A percentile compares a stretch with the other conserved stretches of the same genome.
Evolutionary conservation across 768 basidiomycete genomes (phyloP).

Genomic region (Xerocomellus dryophilus): DNA sequence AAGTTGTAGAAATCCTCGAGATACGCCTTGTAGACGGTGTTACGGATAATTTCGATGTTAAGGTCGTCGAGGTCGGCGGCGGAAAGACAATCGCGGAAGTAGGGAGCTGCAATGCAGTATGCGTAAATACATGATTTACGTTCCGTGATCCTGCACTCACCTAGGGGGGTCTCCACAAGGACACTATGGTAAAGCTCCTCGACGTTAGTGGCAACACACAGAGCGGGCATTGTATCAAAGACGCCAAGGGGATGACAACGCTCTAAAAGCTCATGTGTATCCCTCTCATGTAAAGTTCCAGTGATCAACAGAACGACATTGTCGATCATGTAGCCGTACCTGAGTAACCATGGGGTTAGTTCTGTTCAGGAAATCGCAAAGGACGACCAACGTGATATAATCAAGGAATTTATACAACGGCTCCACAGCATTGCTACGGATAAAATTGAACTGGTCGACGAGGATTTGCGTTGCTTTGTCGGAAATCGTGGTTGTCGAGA

Average conservation of each 20-base stretch:
- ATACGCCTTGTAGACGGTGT: conserved; percentile 98
- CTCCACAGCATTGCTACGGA: conserved; percentile 86
- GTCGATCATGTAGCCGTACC: conserved; percentile 99
- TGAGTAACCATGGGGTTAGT: conserved; percentile 32
- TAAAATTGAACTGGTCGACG: conserved; percentile 96
- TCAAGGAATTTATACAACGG: conserved; percentile 92
- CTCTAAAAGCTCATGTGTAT: conserved; percentile 94
- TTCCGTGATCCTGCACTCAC: conserved; percentile 44
- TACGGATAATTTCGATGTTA: conserved; percentile 99
- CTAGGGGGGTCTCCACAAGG: conserved; percentile 94
- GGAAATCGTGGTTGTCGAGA: conserved; percentile 93
- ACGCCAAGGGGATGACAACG: conserved; percentile 96
- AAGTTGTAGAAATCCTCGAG: conserved; percentile 95
- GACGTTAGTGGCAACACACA: conserved; percentile 98
- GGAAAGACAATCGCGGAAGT: conserved; percentile 94
- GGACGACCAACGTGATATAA: conserved; percentile 84
- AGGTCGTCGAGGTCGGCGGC: conserved; percentile 96
- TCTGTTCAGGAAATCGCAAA: neutral
- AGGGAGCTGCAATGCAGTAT: conserved; percentile 58
- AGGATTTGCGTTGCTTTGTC: conserved; percentile 94
- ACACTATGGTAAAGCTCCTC: conserved; percentile 98
- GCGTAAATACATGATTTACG: conserved; percentile 3
- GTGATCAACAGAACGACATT: conserved; percentile 97
- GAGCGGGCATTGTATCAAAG: conserved; percentile 97
- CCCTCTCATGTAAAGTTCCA: conserved; percentile 93